These are phyloP conservation scores for Backusella parvicylindrica DNA, from an alignment of 192 early-diverging fungal species.

Conservation along the genomic window DNA sequence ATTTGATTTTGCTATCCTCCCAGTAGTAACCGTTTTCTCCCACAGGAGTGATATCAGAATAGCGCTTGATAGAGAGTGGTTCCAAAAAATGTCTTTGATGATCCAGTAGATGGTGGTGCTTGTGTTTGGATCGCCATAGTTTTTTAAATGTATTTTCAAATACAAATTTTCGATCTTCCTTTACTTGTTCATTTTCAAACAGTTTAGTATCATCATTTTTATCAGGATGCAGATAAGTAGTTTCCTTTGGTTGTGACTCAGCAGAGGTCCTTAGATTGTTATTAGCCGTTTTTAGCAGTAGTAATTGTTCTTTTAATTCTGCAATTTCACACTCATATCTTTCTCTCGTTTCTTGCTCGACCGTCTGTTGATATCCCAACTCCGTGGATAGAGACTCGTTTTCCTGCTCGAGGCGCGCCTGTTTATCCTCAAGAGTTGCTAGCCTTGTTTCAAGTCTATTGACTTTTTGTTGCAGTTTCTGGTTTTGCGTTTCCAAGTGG, in stretches of 20 bases:
- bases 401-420: not conserved
- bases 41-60: not conserved
- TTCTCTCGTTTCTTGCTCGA: not conserved
- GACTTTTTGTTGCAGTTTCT: conserved; percentile 14
- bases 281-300: not conserved
- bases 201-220: not conserved
- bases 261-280: not conserved
- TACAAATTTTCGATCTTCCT: conserved; percentile 1
- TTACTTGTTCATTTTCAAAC: not conserved
- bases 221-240: not conserved
- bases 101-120: not conserved
- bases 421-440: not conserved
- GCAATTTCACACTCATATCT: not conserved
- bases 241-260: not conserved
- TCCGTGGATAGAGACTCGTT: not conserved
- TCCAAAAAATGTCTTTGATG: not conserved
- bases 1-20: not conserved
- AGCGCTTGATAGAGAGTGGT: not conserved
- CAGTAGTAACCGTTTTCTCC: not conserved
- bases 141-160: conserved; percentile 3
- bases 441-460: not conserved
- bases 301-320: not conserved
- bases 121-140: not conserved
- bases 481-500: conserved; percentile 20
- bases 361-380: not conserved